A percentile compares a stretch with the other conserved stretches of the same genome.
Evolutionary conservation across 208 protist species (phyloP).

Genomic region (Leishmania amazonensis): DNA sequence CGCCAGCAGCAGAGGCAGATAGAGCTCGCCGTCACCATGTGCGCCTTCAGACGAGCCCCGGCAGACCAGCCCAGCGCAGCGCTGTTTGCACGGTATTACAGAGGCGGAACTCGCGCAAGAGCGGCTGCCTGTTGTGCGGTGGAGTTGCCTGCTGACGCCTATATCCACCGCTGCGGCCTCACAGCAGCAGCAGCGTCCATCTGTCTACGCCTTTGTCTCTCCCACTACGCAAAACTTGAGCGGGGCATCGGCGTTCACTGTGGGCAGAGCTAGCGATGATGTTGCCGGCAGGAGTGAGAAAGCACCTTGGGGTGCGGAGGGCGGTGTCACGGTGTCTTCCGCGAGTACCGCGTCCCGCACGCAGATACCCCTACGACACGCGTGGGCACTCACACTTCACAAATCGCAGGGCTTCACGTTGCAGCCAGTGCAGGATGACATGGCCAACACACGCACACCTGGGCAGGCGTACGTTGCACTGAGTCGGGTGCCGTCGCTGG

Average conservation of each 20-base stretch:
- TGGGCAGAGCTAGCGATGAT: neutral
- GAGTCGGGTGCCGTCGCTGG: conserved; percentile 57
- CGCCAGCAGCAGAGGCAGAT: neutral
- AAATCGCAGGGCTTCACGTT: conserved; percentile 94
- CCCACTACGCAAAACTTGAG: conserved; percentile 38
- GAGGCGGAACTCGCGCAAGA: conserved; percentile 21
- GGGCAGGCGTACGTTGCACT: conserved; percentile 86
- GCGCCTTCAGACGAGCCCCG: neutral
- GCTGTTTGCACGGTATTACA: conserved; percentile 39
- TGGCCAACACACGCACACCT: conserved; percentile 51
- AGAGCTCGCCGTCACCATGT: too few relatives aligned
- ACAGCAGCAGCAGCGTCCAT: neutral
- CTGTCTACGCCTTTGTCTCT: conserved; percentile 54
- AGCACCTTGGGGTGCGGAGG: neutral
- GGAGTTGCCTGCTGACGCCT: conserved; percentile 8
- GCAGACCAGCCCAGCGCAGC: conserved; percentile 11
- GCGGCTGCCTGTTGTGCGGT: conserved; percentile 55
- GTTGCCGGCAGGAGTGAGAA: neutral
- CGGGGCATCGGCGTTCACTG: conserved; percentile 22
- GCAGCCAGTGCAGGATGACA: conserved; percentile 56
- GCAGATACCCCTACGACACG: conserved; percentile 91
- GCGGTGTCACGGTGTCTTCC: neutral
- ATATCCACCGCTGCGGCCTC: neutral
- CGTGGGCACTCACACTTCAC: conserved; percentile 95
- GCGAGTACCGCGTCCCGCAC: conserved; percentile 42